These are phyloP conservation scores for Periconia digitata DNA, from an alignment of 2,329 filamentous ascomycete species.

Conservation along the genomic window DNA sequence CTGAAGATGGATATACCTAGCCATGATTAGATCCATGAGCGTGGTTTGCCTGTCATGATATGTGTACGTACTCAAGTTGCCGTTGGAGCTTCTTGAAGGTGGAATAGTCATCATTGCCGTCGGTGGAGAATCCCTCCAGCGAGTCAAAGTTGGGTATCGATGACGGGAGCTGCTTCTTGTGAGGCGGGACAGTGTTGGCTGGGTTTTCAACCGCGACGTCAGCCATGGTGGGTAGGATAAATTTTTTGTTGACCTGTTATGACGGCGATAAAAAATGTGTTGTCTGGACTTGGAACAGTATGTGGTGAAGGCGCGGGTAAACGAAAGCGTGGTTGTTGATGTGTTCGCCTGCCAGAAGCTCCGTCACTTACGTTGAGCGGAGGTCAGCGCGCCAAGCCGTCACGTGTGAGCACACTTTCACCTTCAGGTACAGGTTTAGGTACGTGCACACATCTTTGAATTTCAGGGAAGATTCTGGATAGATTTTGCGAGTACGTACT, in stretches of 20 bases:
- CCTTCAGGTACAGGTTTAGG: too few relatives aligned
- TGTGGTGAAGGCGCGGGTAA: conserved; percentile 1
- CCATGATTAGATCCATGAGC: conserved; percentile 27
- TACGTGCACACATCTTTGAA: too few relatives aligned
- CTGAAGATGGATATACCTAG: conserved; percentile 90
- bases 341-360: conserved; percentile 29
- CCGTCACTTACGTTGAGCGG: conserved; percentile 19
- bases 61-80: conserved; percentile 76
- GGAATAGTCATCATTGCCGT: conserved; percentile 89
- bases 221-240: conserved; percentile 62
- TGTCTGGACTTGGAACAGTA: background rate
- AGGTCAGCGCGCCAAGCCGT: conserved; percentile 26
- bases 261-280: too few relatives aligned
- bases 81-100: conserved; percentile 95
- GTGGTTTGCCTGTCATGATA: background rate
- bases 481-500: too few relatives aligned
- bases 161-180: conserved; percentile 77
- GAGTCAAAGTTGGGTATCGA: conserved; percentile 88
- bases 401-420: background rate
- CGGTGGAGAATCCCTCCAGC: conserved; percentile 78
- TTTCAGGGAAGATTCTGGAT: too few relatives aligned
- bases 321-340: conserved; percentile 7
- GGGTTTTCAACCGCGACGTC: conserved; percentile 85
- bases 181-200: conserved; percentile 70
- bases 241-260: too few relatives aligned